These are phyloP conservation scores for Tolypocladium nubicola DNA, from an alignment of 2,329 filamentous ascomycete species.

Conservation along the genomic window DNA sequence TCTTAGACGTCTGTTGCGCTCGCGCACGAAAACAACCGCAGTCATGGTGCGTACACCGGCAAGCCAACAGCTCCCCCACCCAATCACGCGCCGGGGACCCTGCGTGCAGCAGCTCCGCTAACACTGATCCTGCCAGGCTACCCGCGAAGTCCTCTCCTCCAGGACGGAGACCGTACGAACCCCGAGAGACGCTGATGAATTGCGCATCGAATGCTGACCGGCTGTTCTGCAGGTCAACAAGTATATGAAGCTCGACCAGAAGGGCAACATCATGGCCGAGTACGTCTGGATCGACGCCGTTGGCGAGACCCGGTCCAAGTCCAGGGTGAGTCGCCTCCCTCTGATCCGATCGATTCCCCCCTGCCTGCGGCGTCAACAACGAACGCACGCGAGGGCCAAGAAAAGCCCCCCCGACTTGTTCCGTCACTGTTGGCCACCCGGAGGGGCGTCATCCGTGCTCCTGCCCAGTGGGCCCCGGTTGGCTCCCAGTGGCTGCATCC, in stretches of 20 bases:
- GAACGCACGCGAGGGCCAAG: background rate
- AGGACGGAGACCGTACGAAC: slow-evolving; percentile 22
- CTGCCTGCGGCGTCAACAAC: background rate
- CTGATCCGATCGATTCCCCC: background rate
- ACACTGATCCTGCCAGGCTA: slow-evolving; percentile 11
- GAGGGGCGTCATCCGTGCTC: background rate
- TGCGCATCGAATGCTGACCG: slow-evolving; percentile 1
- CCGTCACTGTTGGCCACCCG: background rate
- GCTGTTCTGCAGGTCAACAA: slow-evolving; percentile 61
- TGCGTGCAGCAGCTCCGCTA: slow-evolving; percentile 4
- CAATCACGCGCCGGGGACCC: background rate
- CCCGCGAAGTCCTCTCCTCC: slow-evolving; percentile 16
- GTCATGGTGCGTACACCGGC: slow-evolving; percentile 10
- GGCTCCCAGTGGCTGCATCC: background rate
- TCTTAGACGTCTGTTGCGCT: background rate
- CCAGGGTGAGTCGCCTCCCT: slow-evolving; percentile 60
- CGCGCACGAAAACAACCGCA: slow-evolving; percentile 5
- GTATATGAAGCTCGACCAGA: slow-evolving; percentile 85
- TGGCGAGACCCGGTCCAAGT: slow-evolving; percentile 86
- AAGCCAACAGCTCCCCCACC: background rate
- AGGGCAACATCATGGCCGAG: slow-evolving; percentile 81
- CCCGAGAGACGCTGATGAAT: background rate
- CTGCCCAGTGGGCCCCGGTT: too few species aligned
- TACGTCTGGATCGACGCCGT: slow-evolving; percentile 91
- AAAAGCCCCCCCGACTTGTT: slow-evolving; percentile 6